Conservation (phyloP, 495 filamentous ascomycete species). For the Penicillium simplicissimum region DNA sequence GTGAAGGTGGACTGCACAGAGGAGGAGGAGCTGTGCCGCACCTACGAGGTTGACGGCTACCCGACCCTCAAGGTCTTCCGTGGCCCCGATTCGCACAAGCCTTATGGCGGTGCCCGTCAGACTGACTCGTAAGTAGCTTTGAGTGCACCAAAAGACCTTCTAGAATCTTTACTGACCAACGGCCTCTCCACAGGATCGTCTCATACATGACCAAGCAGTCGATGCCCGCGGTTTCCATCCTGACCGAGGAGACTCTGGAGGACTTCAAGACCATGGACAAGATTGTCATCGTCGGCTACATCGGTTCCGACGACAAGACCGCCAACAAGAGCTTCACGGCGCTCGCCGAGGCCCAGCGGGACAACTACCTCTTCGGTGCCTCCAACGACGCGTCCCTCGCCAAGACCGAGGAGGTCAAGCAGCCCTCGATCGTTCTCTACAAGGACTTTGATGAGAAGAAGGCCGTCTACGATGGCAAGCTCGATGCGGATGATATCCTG, state of each 20-base stretch:
- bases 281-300: slow-evolving; percentile 89
- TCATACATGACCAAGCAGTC: slow-evolving; percentile 99
- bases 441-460: slow-evolving; percentile 99
- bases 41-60: slow-evolving; percentile 92
- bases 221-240: slow-evolving; percentile 82
- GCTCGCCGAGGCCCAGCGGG: slow-evolving; percentile 81
- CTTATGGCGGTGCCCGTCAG: slow-evolving; percentile 90
- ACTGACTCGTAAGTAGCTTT: slow-evolving; percentile 70
- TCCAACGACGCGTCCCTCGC: slow-evolving; percentile 81
- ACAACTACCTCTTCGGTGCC: slow-evolving; percentile 89
- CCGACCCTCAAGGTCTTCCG: slow-evolving; percentile 99
- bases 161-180: slow-evolving; percentile 27
- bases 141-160: too few relatives aligned
- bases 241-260: slow-evolving; percentile 77
- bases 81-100: slow-evolving; percentile 75
- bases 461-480: slow-evolving; percentile 74
- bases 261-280: slow-evolving; percentile 99
- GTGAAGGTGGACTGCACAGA: slow-evolving; percentile 97
- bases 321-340: slow-evolving; percentile 77
- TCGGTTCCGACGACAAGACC: slow-evolving; percentile 80
- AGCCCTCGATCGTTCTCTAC: slow-evolving; percentile 90
- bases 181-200: slow-evolving; percentile 63
- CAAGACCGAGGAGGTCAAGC: slow-evolving; percentile 82
- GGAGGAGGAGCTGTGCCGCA: slow-evolving; percentile 86
- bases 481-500: slow-evolving; percentile 73